Percentiles rank a stretch among this genome's conserved stretches.
phyloP scores from a whole-genome alignment of 257 asterid species.

The Ilex asprella region DNA sequence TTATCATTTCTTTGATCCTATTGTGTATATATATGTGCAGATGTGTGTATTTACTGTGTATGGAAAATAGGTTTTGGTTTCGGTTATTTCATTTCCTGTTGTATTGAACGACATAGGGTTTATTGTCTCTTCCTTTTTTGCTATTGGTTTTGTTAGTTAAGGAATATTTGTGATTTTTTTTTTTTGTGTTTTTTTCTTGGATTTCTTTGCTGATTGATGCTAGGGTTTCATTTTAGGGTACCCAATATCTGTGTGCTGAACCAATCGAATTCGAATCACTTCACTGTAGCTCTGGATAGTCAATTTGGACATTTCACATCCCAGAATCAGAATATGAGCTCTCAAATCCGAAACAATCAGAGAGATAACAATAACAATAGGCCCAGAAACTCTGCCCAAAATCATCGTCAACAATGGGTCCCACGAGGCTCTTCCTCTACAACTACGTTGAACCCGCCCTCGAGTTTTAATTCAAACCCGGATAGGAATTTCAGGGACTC shows the following conservation, averaged over 20 bases:
- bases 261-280: constrained; percentile 2
- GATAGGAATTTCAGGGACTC: constrained; percentile 27
- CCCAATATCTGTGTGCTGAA: not conserved
- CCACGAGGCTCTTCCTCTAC: constrained; percentile 46
- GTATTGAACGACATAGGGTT: no score
- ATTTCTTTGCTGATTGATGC: not conserved
- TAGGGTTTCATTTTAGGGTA: not conserved
- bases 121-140: no score
- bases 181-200: no score
- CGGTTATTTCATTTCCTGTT: no score
- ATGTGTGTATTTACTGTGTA: no score
- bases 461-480: constrained; percentile 6
- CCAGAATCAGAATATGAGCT: constrained; percentile 68
- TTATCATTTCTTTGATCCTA: no score
- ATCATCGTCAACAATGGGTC: constrained; percentile 75
- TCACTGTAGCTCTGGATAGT: constrained; percentile 16
- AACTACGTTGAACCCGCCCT: constrained; percentile 10
- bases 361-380: constrained; percentile 45
- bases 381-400: constrained; percentile 37
- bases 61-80: no score
- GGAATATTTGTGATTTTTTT: no score
- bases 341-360: constrained; percentile 41
- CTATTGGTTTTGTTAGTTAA: no score
- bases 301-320: constrained; percentile 20
- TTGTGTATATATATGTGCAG: no score